Conservation (phyloP, 345 rosid species). For the Cardamine resedifolia region DNA sequence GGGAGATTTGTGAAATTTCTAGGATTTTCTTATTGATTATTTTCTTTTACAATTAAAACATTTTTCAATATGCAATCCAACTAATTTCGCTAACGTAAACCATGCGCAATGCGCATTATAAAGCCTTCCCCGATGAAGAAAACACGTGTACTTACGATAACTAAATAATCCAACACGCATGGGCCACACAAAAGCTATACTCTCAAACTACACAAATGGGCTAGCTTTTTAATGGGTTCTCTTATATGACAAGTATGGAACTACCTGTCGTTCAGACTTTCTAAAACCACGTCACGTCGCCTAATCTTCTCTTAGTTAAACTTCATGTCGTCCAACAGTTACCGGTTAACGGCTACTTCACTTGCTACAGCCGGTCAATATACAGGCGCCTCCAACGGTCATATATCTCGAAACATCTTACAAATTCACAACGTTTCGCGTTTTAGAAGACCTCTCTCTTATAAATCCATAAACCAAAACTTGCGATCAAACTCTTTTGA, state of each 20-base stretch:
- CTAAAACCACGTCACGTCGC: slow-evolving; percentile 1
- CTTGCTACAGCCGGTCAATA: slow-evolving; percentile 35
- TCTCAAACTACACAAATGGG: neutral
- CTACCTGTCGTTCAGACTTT: neutral
- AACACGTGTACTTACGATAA: slow-evolving; percentile 20
- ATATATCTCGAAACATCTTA: slow-evolving; percentile 28
- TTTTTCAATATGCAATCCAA: slow-evolving; percentile 13
- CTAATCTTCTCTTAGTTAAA: neutral
- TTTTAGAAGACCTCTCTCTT: neutral
- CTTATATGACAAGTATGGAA: neutral
- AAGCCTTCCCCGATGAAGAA: neutral
- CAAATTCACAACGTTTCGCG: slow-evolving; percentile 33
- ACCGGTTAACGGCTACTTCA: slow-evolving; percentile 55
- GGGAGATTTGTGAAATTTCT: slow-evolving; percentile 36
- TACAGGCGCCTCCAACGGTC: slow-evolving; percentile 53
- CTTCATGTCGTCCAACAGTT: neutral
- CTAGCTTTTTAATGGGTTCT: slow-evolving; percentile 17
- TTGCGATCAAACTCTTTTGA: neutral
- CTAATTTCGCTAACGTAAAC: slow-evolving; percentile 15
- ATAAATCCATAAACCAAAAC: neutral
- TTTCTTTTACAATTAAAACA: neutral
- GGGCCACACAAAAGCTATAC: neutral
- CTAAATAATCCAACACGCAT: neutral
- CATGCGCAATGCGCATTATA: slow-evolving; percentile 18
- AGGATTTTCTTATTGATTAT: slow-evolving; percentile 22